These are phyloP conservation scores for Thielaviopsis ethacetica DNA, from an alignment of 2,329 filamentous ascomycete genomes.

Conservation along the genomic window DNA sequence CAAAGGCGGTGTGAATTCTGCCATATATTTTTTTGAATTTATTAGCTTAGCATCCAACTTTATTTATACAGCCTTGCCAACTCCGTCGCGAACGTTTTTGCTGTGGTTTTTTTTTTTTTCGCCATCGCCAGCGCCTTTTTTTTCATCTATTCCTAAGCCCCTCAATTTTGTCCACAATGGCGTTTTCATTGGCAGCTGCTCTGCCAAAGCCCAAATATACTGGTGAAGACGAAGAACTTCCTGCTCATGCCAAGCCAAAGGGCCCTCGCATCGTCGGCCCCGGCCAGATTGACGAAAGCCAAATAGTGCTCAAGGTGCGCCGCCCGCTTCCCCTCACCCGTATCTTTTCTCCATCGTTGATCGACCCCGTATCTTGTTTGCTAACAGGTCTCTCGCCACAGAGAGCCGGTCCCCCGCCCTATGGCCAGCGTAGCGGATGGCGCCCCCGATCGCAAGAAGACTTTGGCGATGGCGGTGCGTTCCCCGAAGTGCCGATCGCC, in stretches of 20 bases:
- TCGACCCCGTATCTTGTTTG: background rate
- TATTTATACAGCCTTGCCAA: background rate
- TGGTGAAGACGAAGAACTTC: constrained; percentile 72
- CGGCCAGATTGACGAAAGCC: constrained; percentile 66
- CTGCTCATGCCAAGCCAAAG: constrained; percentile 52
- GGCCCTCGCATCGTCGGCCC: constrained; percentile 71
- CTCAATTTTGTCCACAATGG: constrained; percentile 29
- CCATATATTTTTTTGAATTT: constrained; percentile 2
- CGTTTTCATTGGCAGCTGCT: constrained; percentile 57
- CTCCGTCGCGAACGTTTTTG: background rate
- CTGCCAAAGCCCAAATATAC: constrained; percentile 85
- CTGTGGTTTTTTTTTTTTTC: background rate
- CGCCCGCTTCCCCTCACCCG: background rate
- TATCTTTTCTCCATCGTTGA: background rate
- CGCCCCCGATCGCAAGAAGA: constrained; percentile 76
- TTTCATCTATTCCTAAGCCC: background rate
- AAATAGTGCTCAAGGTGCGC: constrained; percentile 61
- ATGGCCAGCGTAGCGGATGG: constrained; percentile 80
- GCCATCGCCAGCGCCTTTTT: background rate
- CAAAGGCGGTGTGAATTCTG: constrained; percentile 2
- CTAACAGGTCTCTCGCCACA: constrained; percentile 21
- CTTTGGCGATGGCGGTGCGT: constrained; percentile 90
- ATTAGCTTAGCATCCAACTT: background rate
- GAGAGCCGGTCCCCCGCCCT: constrained; percentile 71
- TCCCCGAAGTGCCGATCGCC: constrained; percentile 82